These are phyloP conservation scores for Acer saccharum DNA, from an alignment of 345 rosid species.

Conservation along the genomic window DNA sequence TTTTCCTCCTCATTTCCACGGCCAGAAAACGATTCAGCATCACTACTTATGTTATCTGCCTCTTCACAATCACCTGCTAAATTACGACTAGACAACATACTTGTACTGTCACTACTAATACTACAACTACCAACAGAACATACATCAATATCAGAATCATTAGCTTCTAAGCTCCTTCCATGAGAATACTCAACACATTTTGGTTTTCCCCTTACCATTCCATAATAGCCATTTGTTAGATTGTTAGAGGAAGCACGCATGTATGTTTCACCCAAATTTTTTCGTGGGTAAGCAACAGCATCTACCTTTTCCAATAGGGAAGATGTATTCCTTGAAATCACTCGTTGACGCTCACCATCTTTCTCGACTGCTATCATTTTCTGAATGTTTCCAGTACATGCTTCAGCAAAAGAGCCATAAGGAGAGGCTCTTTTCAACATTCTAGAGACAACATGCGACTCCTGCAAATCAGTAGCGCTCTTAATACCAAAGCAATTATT, in stretches of 20 bases:
- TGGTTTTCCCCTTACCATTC: conserved; percentile 46
- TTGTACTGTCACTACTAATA: conserved; percentile 31
- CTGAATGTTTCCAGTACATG: conserved; percentile 33
- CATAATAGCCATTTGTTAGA: conserved; percentile 33
- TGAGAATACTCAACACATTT: conserved; percentile 28
- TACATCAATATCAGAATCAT: conserved; percentile 42
- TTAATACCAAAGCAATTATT: conserved; percentile 17
- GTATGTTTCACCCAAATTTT: conserved; percentile 38
- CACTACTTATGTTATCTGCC: conserved; percentile 42
- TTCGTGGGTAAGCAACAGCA: conserved; percentile 44
- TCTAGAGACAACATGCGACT: conserved; percentile 40
- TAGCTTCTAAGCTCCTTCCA: conserved; percentile 27
- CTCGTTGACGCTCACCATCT: conserved; percentile 23
- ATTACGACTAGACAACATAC: conserved; percentile 25
- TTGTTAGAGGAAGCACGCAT: conserved; percentile 35
- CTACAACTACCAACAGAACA: conserved; percentile 81
- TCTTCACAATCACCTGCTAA: conserved; percentile 33
- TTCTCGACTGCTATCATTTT: conserved; percentile 33
- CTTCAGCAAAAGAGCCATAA: conserved; percentile 32
- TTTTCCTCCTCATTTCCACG: conserved; percentile 28
- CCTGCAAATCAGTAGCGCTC: conserved; percentile 30
- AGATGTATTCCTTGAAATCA: conserved; percentile 19
- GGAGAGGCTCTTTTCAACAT: conserved; percentile 47
- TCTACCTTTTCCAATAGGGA: conserved; percentile 38
- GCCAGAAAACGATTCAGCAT: conserved; percentile 47